A percentile compares a stretch with the other conserved stretches of the same genome.
Conservation (phyloP, 441 rosid genomes). For the Pelargonium exstipulatum region DNA sequence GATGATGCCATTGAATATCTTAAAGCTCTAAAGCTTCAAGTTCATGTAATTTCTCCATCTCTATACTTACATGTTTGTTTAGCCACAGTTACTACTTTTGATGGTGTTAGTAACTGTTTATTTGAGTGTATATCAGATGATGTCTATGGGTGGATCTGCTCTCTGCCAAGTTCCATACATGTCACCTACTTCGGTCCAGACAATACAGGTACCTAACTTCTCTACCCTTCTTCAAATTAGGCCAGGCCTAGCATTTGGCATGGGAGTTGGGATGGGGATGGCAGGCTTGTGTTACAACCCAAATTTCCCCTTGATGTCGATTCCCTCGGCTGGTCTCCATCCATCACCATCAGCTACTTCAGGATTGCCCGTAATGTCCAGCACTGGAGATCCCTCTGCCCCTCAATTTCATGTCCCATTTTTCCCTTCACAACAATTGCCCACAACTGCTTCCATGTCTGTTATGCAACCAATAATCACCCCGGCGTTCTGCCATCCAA, state of each 20-base stretch:
- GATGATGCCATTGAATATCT: conserved; percentile 23
- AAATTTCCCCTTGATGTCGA: not conserved
- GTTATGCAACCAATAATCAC: conserved; percentile 8
- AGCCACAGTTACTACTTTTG: not conserved
- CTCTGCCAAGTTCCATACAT: not conserved
- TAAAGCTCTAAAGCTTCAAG: conserved; percentile 14
- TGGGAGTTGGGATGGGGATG: conserved; percentile 11
- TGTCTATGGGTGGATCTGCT: not conserved
- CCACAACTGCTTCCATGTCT: conserved; percentile 3
- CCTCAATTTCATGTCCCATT: conserved; percentile 1
- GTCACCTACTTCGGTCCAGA: not conserved
- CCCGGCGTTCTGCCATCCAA: conserved; percentile 5
- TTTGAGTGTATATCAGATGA: conserved; percentile 2
- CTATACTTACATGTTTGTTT: not conserved
- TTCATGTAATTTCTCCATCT: not conserved
- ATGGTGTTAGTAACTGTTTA: not conserved
- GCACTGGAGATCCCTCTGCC: not conserved
- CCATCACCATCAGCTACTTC: conserved; percentile 3
- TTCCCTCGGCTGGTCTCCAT: conserved; percentile 1
- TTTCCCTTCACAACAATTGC: conserved; percentile 6
- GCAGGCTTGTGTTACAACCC: not conserved
- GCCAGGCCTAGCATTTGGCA: not conserved
- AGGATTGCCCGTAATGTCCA: conserved; percentile 6
- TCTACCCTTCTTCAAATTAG: conserved; percentile 1
- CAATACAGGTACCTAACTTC: not conserved